These are phyloP conservation scores for Aspergillus eucalypticola DNA, from an alignment of 2,329 filamentous ascomycete genomes.

Conservation along the genomic window DNA sequence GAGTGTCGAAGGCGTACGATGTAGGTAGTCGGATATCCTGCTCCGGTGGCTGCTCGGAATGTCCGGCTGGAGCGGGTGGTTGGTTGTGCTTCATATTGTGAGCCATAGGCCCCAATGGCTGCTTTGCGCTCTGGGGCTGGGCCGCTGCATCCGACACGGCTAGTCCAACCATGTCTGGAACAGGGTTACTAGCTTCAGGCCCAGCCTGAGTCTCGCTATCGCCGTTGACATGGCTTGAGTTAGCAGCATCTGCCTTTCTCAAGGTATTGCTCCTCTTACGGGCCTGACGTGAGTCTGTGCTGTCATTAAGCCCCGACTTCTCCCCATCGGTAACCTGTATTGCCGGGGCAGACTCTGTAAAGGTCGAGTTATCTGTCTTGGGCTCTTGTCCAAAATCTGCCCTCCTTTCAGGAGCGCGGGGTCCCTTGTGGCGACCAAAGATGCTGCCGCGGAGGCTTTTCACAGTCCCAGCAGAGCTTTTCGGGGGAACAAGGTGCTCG, in stretches of 20 bases:
- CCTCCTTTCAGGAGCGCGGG: conserved; percentile 47
- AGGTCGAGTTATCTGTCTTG: conserved; percentile 18
- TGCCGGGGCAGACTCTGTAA: conserved; percentile 59
- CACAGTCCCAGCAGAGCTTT: conserved; percentile 69
- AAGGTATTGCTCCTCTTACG: conserved; percentile 37
- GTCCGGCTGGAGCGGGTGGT: conserved; percentile 37
- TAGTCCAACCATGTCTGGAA: conserved; percentile 29
- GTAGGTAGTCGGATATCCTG: conserved; percentile 43
- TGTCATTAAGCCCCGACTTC: conserved; percentile 29
- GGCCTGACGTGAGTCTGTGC: conserved; percentile 37
- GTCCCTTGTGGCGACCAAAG: conserved; percentile 64
- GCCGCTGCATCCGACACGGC: conserved; percentile 29
- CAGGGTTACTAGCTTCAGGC: neutral
- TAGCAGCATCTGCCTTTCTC: conserved; percentile 28
- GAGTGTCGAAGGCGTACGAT: conserved; percentile 40
- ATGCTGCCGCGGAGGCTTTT: conserved; percentile 73
- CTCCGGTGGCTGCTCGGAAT: conserved; percentile 46
- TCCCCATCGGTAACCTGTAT: conserved; percentile 76
- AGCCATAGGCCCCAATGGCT: conserved; percentile 34
- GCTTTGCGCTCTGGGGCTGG: conserved; percentile 31
- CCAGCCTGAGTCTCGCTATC: conserved; percentile 8
- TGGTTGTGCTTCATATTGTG: conserved; percentile 42
- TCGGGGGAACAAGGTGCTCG: conserved; percentile 58
- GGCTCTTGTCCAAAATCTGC: conserved; percentile 40
- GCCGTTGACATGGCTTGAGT: conserved; percentile 27